A percentile compares a stretch with the other conserved stretches of the same genome.
phyloP scores from a whole-genome alignment of 192 early-diverging fungal species.

The Phlyctochytrium bullatum region DNA sequence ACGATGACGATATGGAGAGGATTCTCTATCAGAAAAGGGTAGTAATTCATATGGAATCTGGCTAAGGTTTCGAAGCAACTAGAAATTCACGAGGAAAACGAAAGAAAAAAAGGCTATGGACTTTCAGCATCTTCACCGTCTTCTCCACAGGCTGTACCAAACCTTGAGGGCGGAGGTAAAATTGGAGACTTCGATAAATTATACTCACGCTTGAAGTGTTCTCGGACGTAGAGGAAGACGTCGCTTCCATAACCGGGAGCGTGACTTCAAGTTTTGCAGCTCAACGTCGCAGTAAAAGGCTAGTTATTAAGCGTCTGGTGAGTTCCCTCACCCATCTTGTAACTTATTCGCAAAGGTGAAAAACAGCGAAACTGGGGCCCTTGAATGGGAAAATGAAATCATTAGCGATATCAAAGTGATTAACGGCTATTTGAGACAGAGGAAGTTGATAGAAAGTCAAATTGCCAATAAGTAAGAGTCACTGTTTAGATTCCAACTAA shows the following conservation, averaged over 20 bases:
- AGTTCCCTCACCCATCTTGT: slow-evolving; percentile 8
- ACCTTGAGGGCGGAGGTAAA: not conserved
- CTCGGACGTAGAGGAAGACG: slow-evolving; percentile 17
- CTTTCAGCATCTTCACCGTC: not conserved
- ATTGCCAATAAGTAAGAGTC: not conserved
- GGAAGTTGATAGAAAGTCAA: slow-evolving; percentile 69
- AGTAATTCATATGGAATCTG: not conserved
- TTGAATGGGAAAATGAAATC: slow-evolving; percentile 73
- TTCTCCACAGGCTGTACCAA: not conserved
- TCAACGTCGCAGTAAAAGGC: not conserved
- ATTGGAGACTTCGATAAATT: too few species aligned
- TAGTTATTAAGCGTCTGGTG: slow-evolving; percentile 62
- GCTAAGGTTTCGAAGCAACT: slow-evolving; percentile 7
- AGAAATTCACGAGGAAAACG: slow-evolving; percentile 35
- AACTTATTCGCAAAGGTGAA: slow-evolving; percentile 19
- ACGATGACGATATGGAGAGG: slow-evolving; percentile 28
- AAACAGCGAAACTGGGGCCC: slow-evolving; percentile 20
- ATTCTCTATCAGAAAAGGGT: slow-evolving; percentile 3
- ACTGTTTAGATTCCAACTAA: not conserved
- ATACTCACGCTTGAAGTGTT: slow-evolving; percentile 17
- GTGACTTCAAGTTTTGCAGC: slow-evolving; percentile 1
- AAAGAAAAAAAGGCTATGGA: slow-evolving; percentile 25
- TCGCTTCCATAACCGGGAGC: slow-evolving; percentile 28
- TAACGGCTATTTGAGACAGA: slow-evolving; percentile 85
- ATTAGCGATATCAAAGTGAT: slow-evolving; percentile 80